Base-by-base conservation (phyloP, 352 stramenopile species). In the Phytophthora megakarya region DNA sequence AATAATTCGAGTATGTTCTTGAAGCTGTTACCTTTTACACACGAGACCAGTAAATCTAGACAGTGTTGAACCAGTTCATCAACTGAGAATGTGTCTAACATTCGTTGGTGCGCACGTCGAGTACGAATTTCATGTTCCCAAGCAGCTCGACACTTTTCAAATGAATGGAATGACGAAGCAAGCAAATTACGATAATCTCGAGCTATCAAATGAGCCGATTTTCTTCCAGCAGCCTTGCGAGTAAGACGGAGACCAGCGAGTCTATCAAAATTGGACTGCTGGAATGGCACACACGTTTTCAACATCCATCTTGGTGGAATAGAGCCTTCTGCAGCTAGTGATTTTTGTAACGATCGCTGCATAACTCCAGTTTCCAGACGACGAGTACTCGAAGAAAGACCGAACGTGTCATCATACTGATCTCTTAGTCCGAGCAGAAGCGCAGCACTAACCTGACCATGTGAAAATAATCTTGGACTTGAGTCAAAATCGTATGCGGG, bases 341-440 rank as follows among this genome's bases (percentile, higher is more conserved):
- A 22, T 22, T 7, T 23, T 45, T 16, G 13, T 16, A 10, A 48
- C 12, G 21, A 21, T 28, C 25, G 15, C 5, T 51, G 28, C 3
- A 49, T 40, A 10, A 19, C 35, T 11, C 25, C 57, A 12, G 46
- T 61, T 12, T 48, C 58, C 3, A 82, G 25, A 22, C 38, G 54
- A 13, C 76, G 74, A 4, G 76, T 67, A 26, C 28, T 63, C 1
- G 73, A 72, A 21, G 80, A 80, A 16, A 86, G 48, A 1, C 81
- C 81, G 56, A 87, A 90, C 4, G 81, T 90, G 44, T 89, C 79
- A 47, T 90, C 78, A 18, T 79, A 84, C 59, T 89, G 80, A 8
- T 75, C 63, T 19, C 81, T 70, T 13, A 92, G 53, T 25, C 71
- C 76, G 9, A 84, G 68, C 1, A 89, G n/a, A 32, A 92, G 44